Base-by-base conservation (phyloP, 106 monocot species). In the Platanthera zijinensis region DNA sequence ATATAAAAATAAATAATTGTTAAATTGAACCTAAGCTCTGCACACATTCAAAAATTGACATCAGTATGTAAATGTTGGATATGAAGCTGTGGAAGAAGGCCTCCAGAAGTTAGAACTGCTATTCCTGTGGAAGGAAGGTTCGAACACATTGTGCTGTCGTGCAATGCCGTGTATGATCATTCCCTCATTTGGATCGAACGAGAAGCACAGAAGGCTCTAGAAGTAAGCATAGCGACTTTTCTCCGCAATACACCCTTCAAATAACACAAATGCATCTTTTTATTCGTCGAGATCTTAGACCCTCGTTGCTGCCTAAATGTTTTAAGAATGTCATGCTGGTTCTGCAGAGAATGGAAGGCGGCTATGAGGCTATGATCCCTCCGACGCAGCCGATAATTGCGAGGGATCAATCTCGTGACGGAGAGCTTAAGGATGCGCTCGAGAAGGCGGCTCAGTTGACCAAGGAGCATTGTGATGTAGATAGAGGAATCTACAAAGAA, bases 61-160 rank as follows among this genome's bases (percentile, higher is more conserved):
- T 25, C 28, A 64, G 8, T 25, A 25, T 25, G 25, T 30, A 10
- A 64, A 64, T 64, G 64, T 9, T 19, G 5, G 19, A 72, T 51
- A 72, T 21, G 72, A 18, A 89, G 89, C 45, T 89, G 85, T 78
- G 81, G 81, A 47, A 78, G 85, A 61, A 59, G 79, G 66, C 83
- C 83, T 8, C 89, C 89, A 1, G 81, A 73, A 62, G 85, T 89
- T 10, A 81, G 78, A 71, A 89, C 89, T 13, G 89, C 85, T 4
- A 81, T 89, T 50, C 88, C 85, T n/a, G 83, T 89, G 62, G 85
- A 89, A 68, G 88, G 85, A 57, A 85, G 86, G 74, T 89, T 89
- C 50, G 84, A 86, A 19, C 86, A 82, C 51, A 75, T 89, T 77
- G 84, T 89, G 48, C 81, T 90, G 22, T 90, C 90, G 30, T 90